phyloP scores from a whole-genome alignment of 2,329 filamentous ascomycete genomes.

The Chrysosporium keratinophilum region DNA sequence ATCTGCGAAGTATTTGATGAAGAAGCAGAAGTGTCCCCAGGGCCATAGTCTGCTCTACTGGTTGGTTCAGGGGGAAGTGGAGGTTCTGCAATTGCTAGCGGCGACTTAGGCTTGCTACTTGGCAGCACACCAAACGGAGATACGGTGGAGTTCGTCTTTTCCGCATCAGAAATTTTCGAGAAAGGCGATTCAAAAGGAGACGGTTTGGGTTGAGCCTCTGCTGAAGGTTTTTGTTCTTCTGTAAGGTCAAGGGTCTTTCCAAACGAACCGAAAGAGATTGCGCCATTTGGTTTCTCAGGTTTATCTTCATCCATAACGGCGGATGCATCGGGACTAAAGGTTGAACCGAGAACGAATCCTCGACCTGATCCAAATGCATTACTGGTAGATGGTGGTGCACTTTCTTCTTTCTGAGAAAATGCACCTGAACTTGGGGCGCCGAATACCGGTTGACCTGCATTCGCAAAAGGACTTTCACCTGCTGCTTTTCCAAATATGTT shows the following conservation, averaged over 20 bases:
- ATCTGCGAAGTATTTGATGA: constrained; percentile 34
- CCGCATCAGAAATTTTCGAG: background rate
- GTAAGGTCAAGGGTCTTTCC: constrained; percentile 31
- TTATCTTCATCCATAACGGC: constrained; percentile 34
- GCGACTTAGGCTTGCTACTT: constrained; percentile 22
- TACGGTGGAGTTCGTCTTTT: constrained; percentile 19
- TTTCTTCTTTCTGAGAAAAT: constrained; percentile 10
- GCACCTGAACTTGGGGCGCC: constrained; percentile 17
- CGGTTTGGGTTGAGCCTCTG: constrained; percentile 19
- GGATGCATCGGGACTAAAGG: constrained; percentile 36
- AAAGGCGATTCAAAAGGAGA: constrained; percentile 1
- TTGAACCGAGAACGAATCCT: constrained; percentile 36
- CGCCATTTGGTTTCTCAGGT: constrained; percentile 24
- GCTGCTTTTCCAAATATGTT: constrained; percentile 14
- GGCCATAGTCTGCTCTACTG: constrained; percentile 37
- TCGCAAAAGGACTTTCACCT: constrained; percentile 23
- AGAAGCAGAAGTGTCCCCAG: constrained; percentile 41
- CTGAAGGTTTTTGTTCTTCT: constrained; percentile 16
- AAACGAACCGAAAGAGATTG: constrained; percentile 35
- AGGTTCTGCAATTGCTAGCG: constrained; percentile 26
- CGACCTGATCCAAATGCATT: constrained; percentile 27
- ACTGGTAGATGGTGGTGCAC: constrained; percentile 19
- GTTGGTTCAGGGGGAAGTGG: constrained; percentile 41
- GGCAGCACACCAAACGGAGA: background rate
- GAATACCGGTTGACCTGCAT: constrained; percentile 26